These are phyloP conservation scores for Naegleria lovaniensis DNA, from an alignment of 208 protist genomes.

Conservation along the genomic window DNA sequence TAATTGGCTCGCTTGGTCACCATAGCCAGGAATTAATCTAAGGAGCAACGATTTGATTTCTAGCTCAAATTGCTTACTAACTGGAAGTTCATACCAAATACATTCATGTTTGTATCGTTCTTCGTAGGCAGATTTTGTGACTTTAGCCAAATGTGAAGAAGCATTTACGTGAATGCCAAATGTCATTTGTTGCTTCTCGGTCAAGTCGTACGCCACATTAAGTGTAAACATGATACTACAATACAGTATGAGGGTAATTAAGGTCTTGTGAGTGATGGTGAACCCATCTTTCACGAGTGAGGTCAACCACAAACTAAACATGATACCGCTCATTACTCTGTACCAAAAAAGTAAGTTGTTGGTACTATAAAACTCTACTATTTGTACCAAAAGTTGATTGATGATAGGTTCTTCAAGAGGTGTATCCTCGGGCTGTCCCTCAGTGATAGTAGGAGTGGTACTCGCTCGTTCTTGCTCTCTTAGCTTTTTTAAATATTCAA, in stretches of 20 bases:
- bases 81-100: background rate
- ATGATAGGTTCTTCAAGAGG: too few relatives aligned
- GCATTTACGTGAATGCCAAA: background rate
- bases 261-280: background rate
- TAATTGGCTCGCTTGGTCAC: background rate
- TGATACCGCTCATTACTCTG: background rate
- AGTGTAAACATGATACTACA: background rate
- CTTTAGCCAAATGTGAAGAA: background rate
- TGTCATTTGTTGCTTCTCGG: background rate
- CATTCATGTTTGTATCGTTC: slow-evolving; percentile 10
- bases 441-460: background rate
- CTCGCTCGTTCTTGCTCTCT: background rate
- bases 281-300: background rate
- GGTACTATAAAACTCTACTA: background rate
- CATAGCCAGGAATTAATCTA: background rate
- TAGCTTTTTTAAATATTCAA: background rate
- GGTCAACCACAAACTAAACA: background rate
- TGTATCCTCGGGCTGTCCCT: background rate
- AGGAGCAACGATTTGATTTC: background rate
- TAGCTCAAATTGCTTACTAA: background rate
- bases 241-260: background rate
- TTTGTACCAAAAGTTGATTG: background rate
- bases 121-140: background rate
- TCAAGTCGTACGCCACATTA: background rate
- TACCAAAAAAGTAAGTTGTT: background rate